These are phyloP conservation scores for Polyplosphaeria fusca DNA, from an alignment of 495 filamentous ascomycete genomes.

Conservation along the genomic window DNA sequence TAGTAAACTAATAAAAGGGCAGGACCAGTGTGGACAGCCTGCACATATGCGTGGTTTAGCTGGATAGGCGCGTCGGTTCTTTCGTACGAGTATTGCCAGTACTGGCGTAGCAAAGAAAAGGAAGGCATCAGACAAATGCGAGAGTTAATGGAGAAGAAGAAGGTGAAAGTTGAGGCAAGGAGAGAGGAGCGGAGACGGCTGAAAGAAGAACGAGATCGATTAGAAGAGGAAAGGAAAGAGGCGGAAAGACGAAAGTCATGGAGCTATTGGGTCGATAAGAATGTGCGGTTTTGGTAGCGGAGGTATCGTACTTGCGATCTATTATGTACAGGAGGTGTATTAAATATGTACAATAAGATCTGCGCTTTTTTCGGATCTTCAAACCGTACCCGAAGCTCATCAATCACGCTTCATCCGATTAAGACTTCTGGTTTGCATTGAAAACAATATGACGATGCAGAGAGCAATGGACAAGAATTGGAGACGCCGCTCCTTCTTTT, in stretches of 20 bases:
- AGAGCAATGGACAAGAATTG: no score
- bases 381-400: no score
- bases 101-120: slow-evolving; percentile 64
- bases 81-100: slow-evolving; percentile 79
- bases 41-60: slow-evolving; percentile 80
- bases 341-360: slow-evolving; percentile 9
- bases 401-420: no score
- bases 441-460: no score
- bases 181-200: slow-evolving; percentile 54
- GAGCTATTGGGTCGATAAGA: slow-evolving; percentile 29
- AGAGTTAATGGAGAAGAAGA: slow-evolving; percentile 73
- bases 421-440: no score
- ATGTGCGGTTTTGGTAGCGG: slow-evolving; percentile 29
- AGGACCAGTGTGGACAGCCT: slow-evolving; percentile 56
- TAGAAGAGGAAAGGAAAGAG: slow-evolving; percentile 40
- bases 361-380: no score
- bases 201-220: slow-evolving; percentile 42
- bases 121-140: slow-evolving; percentile 75
- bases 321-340: slow-evolving; percentile 23
- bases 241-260: slow-evolving; percentile 26
- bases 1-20: not conserved
- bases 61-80: slow-evolving; percentile 62
- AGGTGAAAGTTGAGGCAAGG: slow-evolving; percentile 50
- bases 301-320: not conserved
- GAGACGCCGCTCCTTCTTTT: no score